Evolutionary conservation across 2,329 filamentous ascomycete species (phyloP).

Genomic region (Colletotrichum costaricense): DNA sequence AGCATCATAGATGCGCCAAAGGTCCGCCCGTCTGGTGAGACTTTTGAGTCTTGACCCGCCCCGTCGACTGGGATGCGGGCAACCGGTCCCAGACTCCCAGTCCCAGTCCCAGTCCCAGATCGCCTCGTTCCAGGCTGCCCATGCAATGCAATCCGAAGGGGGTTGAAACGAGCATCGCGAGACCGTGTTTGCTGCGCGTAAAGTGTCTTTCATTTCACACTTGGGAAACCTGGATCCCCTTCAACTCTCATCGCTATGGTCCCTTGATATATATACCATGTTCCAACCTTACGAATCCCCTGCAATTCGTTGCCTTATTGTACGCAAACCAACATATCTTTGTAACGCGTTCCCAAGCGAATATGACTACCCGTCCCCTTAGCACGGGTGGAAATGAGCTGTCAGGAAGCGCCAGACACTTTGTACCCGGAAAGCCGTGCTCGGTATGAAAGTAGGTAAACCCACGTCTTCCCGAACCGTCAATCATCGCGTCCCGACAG

Average conservation of each 20-base stretch:
- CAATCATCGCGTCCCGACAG: slow-evolving; percentile 19
- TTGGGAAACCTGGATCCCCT: not conserved
- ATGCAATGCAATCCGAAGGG: slow-evolving; percentile 16
- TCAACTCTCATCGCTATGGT: not conserved
- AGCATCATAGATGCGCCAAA: slow-evolving; percentile 3
- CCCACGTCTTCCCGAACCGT: slow-evolving; percentile 11
- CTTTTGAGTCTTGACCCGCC: not conserved
- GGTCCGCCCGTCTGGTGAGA: slow-evolving; percentile 11
- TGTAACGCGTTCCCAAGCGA: not conserved
- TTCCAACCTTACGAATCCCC: not conserved
- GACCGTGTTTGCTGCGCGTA: slow-evolving; percentile 28
- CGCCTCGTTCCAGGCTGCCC: slow-evolving; percentile 2
- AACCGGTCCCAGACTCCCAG: not conserved
- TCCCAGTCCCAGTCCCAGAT: not conserved
- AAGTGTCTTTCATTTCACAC: slow-evolving; percentile 14
- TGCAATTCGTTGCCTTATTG: not conserved
- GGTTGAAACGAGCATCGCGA: slow-evolving; percentile 31
- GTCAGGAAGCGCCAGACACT: slow-evolving; percentile 13
- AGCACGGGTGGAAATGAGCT: slow-evolving; percentile 21
- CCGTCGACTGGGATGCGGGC: slow-evolving; percentile 10
- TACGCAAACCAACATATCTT: not conserved
- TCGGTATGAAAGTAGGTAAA: not conserved
- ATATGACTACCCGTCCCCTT: slow-evolving; percentile 6
- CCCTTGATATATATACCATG: not conserved
- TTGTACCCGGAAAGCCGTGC: not conserved